Percentiles rank a stretch among this genome's conserved stretches.
These are phyloP conservation scores for Aspergillus indologenus DNA, from an alignment of 495 filamentous ascomycete species.

Conservation along the genomic window DNA sequence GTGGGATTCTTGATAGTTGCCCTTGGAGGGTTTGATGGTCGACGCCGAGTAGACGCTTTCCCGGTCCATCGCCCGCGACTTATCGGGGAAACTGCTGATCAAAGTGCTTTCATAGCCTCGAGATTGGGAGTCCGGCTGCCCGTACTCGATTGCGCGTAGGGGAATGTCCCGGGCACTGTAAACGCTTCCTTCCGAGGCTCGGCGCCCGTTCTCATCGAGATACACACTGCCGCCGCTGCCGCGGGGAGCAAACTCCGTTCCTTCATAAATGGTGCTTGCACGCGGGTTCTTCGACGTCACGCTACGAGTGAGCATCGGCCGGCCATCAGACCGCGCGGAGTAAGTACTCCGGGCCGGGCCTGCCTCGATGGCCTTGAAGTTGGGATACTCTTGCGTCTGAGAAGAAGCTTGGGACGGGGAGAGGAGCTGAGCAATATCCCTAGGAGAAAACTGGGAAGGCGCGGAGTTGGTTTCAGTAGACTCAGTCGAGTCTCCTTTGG, in stretches of 20 bases:
- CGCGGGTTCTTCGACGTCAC: constrained; percentile 39
- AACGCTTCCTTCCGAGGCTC: constrained; percentile 39
- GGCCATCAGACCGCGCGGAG: constrained; percentile 32
- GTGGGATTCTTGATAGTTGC: constrained; percentile 21
- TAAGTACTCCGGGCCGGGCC: constrained; percentile 37
- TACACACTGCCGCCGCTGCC: constrained; percentile 24
- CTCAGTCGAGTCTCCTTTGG: constrained; percentile 45
- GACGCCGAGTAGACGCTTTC: constrained; percentile 40
- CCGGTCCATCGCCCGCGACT: constrained; percentile 30
- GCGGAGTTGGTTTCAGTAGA: constrained; percentile 21
- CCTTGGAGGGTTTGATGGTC: constrained; percentile 44
- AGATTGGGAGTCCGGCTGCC: constrained; percentile 24
- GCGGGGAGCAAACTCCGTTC: constrained; percentile 32
- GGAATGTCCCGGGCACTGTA: constrained; percentile 35
- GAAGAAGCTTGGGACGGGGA: constrained; percentile 27
- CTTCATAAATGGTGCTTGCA: constrained; percentile 44
- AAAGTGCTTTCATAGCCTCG: constrained; percentile 36
- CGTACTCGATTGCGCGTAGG: constrained; percentile 44
- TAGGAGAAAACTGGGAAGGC: constrained; percentile 27
- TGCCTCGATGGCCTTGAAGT: constrained; percentile 42
- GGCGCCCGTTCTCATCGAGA: constrained; percentile 34
- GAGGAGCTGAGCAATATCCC: constrained; percentile 30
- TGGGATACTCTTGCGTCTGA: constrained; percentile 23
- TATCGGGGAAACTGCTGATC: constrained; percentile 42
- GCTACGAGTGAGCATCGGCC: constrained; percentile 33